phyloP scores from a whole-genome alignment of 2,329 filamentous ascomycete genomes.

The Monosporascus sp. region DNA sequence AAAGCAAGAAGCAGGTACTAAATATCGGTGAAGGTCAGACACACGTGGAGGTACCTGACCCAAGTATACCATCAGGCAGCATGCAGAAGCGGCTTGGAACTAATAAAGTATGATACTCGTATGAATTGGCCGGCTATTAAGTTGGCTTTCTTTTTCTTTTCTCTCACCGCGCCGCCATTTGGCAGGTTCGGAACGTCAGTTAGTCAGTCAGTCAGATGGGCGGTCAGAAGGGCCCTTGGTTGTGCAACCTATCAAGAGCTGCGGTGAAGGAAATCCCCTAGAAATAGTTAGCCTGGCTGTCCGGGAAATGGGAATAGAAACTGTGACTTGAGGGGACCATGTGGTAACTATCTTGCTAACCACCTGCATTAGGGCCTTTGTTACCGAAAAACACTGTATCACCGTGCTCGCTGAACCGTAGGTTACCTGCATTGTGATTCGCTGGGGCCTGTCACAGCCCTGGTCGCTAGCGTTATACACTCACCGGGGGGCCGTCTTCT shows the following conservation, averaged over 20 bases:
- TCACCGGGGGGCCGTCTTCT: background rate
- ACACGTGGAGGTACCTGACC: conserved; percentile 7
- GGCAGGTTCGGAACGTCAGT: background rate
- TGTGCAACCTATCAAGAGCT: background rate
- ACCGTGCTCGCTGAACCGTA: background rate
- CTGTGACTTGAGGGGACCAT: too few species aligned
- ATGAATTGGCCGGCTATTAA: background rate
- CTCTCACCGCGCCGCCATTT: background rate
- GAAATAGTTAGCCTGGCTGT: background rate
- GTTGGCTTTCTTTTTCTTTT: background rate
- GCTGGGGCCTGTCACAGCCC: background rate
- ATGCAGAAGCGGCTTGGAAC: background rate
- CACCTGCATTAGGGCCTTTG: background rate
- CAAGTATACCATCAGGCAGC: background rate
- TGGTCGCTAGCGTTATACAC: background rate
- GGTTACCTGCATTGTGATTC: background rate
- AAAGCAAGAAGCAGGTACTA: conserved; percentile 18
- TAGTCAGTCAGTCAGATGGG: conserved; percentile 1
- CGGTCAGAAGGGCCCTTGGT: background rate
- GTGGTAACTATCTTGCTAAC: too few species aligned
- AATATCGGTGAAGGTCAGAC: conserved; percentile 33
- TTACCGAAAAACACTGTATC: background rate
- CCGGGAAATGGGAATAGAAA: too few species aligned
- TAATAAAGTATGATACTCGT: background rate
- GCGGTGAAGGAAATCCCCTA: background rate